phyloP scores from a whole-genome alignment of 306 rosid genomes.

The Castanospermum australe region DNA sequence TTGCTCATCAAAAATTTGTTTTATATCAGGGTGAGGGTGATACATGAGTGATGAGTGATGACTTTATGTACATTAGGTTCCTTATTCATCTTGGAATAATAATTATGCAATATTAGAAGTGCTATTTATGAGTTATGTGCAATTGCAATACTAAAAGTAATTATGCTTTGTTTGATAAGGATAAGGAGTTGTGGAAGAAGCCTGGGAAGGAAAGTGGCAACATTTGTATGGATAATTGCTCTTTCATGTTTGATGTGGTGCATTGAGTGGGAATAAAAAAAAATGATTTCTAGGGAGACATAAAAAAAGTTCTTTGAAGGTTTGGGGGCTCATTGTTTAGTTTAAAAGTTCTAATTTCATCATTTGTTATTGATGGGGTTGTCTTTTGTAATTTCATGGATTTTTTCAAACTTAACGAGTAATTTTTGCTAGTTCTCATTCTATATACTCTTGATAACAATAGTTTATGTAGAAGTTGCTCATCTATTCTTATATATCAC shows the following conservation, averaged over 20 bases:
- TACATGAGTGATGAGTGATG: not conserved
- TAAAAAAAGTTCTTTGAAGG: not conserved
- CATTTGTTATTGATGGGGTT: too few species aligned
- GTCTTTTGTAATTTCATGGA: too few species aligned
- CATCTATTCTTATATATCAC: too few species aligned
- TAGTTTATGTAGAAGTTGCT: too few species aligned
- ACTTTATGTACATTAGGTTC: not conserved
- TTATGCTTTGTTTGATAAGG: not conserved
- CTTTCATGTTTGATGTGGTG: not conserved
- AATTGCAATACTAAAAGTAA: not conserved
- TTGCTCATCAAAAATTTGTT: constrained; percentile 20
- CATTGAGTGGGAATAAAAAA: not conserved
- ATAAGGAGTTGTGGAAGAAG: not conserved
- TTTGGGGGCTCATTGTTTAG: not conserved
- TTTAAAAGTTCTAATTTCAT: too few species aligned
- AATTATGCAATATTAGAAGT: not conserved
- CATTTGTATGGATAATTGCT: not conserved
- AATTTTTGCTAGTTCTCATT: too few species aligned
- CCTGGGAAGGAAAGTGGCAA: not conserved
- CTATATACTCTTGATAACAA: too few species aligned
- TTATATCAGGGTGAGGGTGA: not conserved
- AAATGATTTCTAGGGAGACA: not conserved
- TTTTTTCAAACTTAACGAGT: too few species aligned
- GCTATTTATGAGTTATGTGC: not conserved
- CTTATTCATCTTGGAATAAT: constrained; percentile 13